Percentiles rank a stretch among this genome's conserved stretches.
These are phyloP conservation scores for Wallemia mellicola DNA, from an alignment of 1,284 basidiomycete genomes.

Conservation along the genomic window DNA sequence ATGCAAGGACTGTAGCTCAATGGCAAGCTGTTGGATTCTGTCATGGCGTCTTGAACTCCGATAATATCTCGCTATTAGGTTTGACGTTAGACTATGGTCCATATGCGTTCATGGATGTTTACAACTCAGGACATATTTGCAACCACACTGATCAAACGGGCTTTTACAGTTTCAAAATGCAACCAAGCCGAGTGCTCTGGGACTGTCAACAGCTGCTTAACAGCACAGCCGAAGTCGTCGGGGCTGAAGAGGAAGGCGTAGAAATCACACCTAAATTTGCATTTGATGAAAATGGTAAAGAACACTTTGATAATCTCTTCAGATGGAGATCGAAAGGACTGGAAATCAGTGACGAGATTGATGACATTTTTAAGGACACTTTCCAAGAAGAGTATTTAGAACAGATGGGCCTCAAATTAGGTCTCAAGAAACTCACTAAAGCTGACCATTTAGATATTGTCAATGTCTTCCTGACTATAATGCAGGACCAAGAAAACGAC, in stretches of 20 bases:
- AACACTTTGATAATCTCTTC: slow-evolving; percentile 21
- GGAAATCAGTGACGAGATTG: slow-evolving; percentile 18
- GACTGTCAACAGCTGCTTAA: slow-evolving; percentile 43
- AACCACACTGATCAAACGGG: slow-evolving; percentile 71
- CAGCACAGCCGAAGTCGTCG: slow-evolving; percentile 48
- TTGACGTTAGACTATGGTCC: slow-evolving; percentile 84
- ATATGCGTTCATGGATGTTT: slow-evolving; percentile 86
- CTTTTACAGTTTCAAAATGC: slow-evolving; percentile 35
- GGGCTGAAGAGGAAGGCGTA: slow-evolving; percentile 34
- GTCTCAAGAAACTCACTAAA: not conserved
- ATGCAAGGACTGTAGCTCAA: slow-evolving; percentile 62
- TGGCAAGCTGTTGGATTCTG: slow-evolving; percentile 32
- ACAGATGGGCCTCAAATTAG: not conserved
- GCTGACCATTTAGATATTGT: slow-evolving; percentile 29
- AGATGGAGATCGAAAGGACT: slow-evolving; percentile 20
- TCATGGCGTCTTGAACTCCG: slow-evolving; percentile 7
- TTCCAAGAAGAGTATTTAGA: not conserved
- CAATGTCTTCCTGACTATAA: slow-evolving; percentile 32
- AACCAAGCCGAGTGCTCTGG: slow-evolving; percentile 25
- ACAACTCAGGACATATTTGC: slow-evolving; percentile 56
- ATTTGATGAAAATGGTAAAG: slow-evolving; percentile 11
- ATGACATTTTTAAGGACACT: slow-evolving; percentile 6
- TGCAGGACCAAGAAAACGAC: slow-evolving; percentile 40
- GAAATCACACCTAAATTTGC: not conserved
- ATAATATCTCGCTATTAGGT: slow-evolving; percentile 36